These are phyloP conservation scores for Talaromyces sp. DNA, from an alignment of 2,329 filamentous ascomycete species.

Conservation along the genomic window DNA sequence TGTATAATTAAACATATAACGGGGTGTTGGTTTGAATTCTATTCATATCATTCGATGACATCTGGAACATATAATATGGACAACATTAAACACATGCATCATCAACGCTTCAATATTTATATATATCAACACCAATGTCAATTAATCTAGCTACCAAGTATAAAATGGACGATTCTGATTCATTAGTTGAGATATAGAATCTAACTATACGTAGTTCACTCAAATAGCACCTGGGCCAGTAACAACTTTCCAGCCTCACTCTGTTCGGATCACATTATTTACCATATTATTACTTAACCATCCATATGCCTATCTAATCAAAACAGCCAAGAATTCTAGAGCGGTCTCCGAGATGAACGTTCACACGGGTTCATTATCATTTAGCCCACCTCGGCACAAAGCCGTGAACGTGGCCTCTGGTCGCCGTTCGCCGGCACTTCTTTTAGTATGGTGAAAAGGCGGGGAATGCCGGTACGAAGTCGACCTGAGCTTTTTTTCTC, in stretches of 20 bases:
- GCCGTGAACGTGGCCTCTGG: not conserved
- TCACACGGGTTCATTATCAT: not conserved
- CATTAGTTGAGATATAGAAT: not conserved
- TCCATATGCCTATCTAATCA: not conserved
- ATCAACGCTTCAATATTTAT: not conserved
- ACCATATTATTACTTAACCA: no score
- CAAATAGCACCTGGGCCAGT: not conserved
- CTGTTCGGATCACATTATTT: no score
- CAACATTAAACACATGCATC: not conserved
- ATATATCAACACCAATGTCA: not conserved
- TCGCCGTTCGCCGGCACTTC: not conserved
- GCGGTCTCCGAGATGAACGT: not conserved
- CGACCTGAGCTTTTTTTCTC: no score
- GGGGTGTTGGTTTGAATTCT: not conserved
- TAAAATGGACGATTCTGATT: not conserved
- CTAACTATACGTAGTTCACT: not conserved
- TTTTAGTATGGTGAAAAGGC: not conserved
- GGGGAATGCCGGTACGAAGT: not conserved
- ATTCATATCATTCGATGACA: not conserved
- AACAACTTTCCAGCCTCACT: not conserved
- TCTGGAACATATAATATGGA: not conserved
- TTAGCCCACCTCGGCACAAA: not conserved
- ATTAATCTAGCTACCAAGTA: not conserved
- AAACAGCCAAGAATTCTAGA: not conserved
- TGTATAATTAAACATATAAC: not conserved